phyloP scores from a whole-genome alignment of 202 grass and related monocot species.

The Schoenoplectus tabernaemontani region DNA sequence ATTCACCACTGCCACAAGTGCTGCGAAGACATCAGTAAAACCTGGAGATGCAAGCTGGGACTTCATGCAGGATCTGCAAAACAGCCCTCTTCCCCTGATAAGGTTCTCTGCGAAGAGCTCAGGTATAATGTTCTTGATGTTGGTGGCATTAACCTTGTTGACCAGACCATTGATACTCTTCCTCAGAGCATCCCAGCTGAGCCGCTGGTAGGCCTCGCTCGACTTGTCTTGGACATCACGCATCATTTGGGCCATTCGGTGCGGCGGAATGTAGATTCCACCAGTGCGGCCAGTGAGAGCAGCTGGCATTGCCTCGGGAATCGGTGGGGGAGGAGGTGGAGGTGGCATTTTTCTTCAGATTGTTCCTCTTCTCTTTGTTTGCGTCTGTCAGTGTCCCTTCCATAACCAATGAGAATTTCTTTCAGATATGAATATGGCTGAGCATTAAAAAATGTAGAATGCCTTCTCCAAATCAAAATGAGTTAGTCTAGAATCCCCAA shows the following conservation, averaged over 20 bases:
- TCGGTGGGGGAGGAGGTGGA: conserved; percentile 28
- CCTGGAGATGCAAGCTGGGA: conserved; percentile 92
- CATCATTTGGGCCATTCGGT: conserved; percentile 89
- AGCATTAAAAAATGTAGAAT: not conserved
- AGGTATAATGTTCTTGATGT: conserved; percentile 85
- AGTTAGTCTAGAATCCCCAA: not conserved
- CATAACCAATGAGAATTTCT: not conserved
- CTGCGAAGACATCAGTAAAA: conserved; percentile 77
- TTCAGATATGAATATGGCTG: not conserved
- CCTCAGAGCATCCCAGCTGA: conserved; percentile 88
- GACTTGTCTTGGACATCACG: conserved; percentile 83
- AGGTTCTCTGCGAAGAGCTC: conserved; percentile 83
- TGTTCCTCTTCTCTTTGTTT: conserved; percentile 16
- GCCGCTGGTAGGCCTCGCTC: conserved; percentile 63
- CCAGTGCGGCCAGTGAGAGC: conserved; percentile 57
- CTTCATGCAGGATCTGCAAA: conserved; percentile 91
- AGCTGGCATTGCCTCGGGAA: conserved; percentile 26
- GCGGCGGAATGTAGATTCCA: conserved; percentile 84
- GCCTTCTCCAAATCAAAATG: not conserved
- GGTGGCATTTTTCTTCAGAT: conserved; percentile 21
- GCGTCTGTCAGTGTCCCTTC: conserved; percentile 1
- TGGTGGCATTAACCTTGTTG: conserved; percentile 83
- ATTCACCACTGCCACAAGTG: conserved; percentile 71
- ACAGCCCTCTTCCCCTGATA: conserved; percentile 73
- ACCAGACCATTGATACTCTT: conserved; percentile 94